Percentiles rank a stretch among this genome's conserved stretches.
phyloP scores from a whole-genome alignment of 306 rosid species.

The Trifolium subterraneum region DNA sequence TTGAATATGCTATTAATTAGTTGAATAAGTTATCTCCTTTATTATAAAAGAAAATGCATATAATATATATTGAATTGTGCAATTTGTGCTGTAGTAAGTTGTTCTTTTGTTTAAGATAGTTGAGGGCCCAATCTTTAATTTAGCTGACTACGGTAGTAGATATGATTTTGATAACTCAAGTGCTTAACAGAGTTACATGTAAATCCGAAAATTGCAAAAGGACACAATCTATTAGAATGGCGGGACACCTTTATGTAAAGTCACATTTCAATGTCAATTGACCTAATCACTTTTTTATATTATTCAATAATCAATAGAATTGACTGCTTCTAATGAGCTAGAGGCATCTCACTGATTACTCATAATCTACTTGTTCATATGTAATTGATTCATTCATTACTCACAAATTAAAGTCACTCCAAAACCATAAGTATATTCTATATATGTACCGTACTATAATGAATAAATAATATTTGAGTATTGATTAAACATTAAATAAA shows the following conservation, averaged over 20 bases:
- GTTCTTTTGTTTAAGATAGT: too few relatives aligned
- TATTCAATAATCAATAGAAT: constrained; percentile 31
- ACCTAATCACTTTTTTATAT: neutral
- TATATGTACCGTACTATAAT: too few relatives aligned
- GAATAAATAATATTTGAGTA: too few relatives aligned
- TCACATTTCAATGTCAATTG: constrained; percentile 46
- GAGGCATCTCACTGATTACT: constrained; percentile 8
- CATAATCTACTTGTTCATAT: too few relatives aligned
- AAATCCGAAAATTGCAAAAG: constrained; percentile 40
- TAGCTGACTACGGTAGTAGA: neutral
- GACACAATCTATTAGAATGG: constrained; percentile 44
- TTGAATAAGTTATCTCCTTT: too few relatives aligned
- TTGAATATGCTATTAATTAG: too few relatives aligned
- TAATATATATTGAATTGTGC: too few relatives aligned
- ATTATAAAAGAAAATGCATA: too few relatives aligned
- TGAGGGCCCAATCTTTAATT: too few relatives aligned
- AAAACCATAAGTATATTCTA: constrained; percentile 13
- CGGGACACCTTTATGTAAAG: constrained; percentile 48
- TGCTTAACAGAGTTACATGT: constrained; percentile 35
- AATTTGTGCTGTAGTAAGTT: too few relatives aligned
- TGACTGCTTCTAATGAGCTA: constrained; percentile 41
- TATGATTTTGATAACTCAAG: constrained; percentile 38
- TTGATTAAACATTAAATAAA: too few relatives aligned
- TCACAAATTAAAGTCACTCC: neutral
- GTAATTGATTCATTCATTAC: too few relatives aligned